Conservation (phyloP, 257 asterid species). For the Eustoma russellianum region DNA sequence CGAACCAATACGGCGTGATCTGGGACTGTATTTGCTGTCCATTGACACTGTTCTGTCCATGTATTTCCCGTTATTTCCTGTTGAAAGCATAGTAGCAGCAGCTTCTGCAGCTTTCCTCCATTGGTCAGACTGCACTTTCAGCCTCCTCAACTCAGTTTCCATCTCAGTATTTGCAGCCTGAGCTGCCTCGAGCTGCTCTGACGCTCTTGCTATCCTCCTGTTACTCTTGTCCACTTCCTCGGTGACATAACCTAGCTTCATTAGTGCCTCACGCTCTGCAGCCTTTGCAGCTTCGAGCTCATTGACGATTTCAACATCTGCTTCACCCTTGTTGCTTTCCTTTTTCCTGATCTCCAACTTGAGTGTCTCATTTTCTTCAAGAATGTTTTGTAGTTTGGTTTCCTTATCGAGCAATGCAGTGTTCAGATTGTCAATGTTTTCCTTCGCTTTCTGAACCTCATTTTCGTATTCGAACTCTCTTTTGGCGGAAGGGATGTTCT, state of each 20-base stretch:
- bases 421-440: conserved; percentile 29
- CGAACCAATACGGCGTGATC: conserved; percentile 38
- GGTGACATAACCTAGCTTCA: conserved; percentile 37
- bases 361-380: conserved; percentile 47
- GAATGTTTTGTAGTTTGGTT: conserved; percentile 26
- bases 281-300: conserved; percentile 40
- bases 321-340: conserved; percentile 22
- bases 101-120: too few species aligned
- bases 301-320: not conserved
- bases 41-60: conserved; percentile 71
- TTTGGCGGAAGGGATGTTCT: too few species aligned
- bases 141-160: conserved; percentile 69
- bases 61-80: conserved; percentile 56
- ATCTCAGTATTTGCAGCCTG: conserved; percentile 62
- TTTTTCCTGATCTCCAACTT: conserved; percentile 26
- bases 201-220: conserved; percentile 30
- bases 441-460: conserved; percentile 28
- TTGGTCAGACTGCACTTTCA: conserved; percentile 82
- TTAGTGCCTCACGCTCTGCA: conserved; percentile 56
- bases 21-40: conserved; percentile 61
- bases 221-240: conserved; percentile 66
- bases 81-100: conserved; percentile 74
- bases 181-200: conserved; percentile 65
- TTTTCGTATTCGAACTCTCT: conserved; percentile 48
- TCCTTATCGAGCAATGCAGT: conserved; percentile 44